These are phyloP conservation scores for Aureobasidium sp. DNA, from an alignment of 2,329 filamentous ascomycete species.

Conservation along the genomic window DNA sequence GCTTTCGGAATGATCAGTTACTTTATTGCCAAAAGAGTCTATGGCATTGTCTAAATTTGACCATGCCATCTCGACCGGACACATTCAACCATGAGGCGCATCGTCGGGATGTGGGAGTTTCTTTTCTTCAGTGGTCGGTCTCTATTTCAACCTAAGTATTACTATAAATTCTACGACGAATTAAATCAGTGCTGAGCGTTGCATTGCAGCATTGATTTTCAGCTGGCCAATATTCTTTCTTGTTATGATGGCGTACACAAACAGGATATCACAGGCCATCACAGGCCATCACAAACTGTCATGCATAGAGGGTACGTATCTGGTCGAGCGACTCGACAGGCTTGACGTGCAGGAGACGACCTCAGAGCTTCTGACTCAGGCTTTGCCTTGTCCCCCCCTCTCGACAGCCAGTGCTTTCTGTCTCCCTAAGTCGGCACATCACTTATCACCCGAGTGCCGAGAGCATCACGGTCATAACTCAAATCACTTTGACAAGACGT, in stretches of 20 bases:
- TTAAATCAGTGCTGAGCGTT: not conserved
- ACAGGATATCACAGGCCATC: not conserved
- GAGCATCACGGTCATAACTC: not conserved
- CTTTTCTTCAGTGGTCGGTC: not conserved
- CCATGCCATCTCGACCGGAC: not conserved
- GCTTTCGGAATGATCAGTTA: constrained; percentile 75
- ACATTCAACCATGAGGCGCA: not conserved
- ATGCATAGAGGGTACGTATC: not conserved
- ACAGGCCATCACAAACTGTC: not conserved
- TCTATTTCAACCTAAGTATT: not conserved
- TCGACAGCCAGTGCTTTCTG: not conserved
- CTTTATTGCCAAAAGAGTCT: constrained; percentile 73
- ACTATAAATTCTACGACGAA: not conserved
- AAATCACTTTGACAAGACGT: not conserved
- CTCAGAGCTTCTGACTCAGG: not conserved
- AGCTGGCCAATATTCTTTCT: not conserved
- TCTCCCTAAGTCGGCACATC: not conserved
- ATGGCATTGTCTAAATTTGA: constrained; percentile 62
- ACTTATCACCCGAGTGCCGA: not conserved
- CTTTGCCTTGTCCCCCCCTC: not conserved
- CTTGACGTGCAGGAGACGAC: not conserved
- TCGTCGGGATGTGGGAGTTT: not conserved
- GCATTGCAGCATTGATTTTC: not conserved
- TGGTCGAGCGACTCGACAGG: not conserved
- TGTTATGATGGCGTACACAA: not conserved